Evolutionary conservation across 768 basidiomycete species (phyloP).

Genomic region (Scleroderma bovista): DNA sequence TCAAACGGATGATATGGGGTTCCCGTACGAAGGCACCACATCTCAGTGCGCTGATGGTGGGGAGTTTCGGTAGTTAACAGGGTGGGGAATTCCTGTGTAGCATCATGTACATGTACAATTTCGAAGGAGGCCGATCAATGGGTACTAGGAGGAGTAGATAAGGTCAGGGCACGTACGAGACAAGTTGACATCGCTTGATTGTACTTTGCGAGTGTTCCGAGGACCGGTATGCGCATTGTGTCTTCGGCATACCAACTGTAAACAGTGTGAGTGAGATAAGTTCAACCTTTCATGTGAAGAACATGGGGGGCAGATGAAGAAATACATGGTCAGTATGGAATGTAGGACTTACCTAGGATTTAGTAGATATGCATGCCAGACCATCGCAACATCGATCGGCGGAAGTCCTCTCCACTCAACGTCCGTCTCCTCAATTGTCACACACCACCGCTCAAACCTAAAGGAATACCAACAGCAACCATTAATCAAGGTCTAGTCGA

Average conservation of each 20-base stretch:
- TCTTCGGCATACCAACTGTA: conserved; percentile 1
- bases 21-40: conserved; percentile 5
- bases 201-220: not conserved
- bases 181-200: not conserved
- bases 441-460: conserved; percentile 35
- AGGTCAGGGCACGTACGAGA: not conserved
- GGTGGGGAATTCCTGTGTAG: not conserved
- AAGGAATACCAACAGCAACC: not conserved
- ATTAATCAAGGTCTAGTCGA: not conserved
- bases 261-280: not conserved
- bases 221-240: not conserved
- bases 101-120: not conserved
- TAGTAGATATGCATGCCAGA: conserved; percentile 36
- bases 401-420: conserved; percentile 17
- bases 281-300: not conserved
- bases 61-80: not conserved
- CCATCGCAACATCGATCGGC: conserved; percentile 36
- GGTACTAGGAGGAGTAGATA: not conserved
- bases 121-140: not conserved
- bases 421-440: conserved; percentile 1
- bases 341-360: conserved; percentile 27
- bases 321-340: not conserved
- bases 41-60: not conserved
- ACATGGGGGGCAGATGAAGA: not conserved
- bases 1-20: conserved; percentile 25